Evolutionary conservation across 2,329 filamentous ascomycete species (phyloP), one percentile per base, ranked within the genome.

Genomic region (Fusarium tricinctum): DNA sequence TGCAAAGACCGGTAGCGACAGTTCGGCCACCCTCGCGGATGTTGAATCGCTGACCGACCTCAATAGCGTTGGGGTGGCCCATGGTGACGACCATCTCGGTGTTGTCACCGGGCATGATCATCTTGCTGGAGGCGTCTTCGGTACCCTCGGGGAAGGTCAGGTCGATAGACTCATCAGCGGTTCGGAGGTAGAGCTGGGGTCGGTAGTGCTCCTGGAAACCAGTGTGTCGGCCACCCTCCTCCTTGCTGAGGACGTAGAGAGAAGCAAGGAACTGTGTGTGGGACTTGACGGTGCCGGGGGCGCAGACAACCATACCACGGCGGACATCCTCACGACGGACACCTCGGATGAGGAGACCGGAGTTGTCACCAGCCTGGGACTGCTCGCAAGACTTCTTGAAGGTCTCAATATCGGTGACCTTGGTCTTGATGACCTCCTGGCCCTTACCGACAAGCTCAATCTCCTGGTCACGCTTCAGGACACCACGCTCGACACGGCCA

Each of bases 301-400:
- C 89, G 75, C 90, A 89, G 76, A 98, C 86, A 74, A 98, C 93
- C 96, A 99, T 98, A 79, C 96, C 96, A 80, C 96, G 93, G 76
- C 85, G 87, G 77, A 99, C 88, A 76, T 99, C 97, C 84, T 99
- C 96, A 78, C 96, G 94, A 83, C 94, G 94, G 78, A 99, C 83
- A 86, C 96, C 95, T 84, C 96, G 93, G 81, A 99, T 91, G 55
- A 99, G 89, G 38, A 99, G 92, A 78, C 96, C 96, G 26, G 96
- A 97, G 90, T 98, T 99, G 84, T 99, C 96, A 81, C 96, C 96
- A 66, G 96, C 96, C 76, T 92, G 89, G 62, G 95, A 97, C 84
- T 97, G 93, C 61, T 97, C 94, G 82, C 96, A 98, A 49, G 94
- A 97, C 89, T 99, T 99, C 89, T 98, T 97, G 88, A 99, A 99